Evolutionary conservation across 345 rosid genomes (phyloP), one percentile per base, ranked within the genome.

Genomic region (Hypericum perforatum): DNA sequence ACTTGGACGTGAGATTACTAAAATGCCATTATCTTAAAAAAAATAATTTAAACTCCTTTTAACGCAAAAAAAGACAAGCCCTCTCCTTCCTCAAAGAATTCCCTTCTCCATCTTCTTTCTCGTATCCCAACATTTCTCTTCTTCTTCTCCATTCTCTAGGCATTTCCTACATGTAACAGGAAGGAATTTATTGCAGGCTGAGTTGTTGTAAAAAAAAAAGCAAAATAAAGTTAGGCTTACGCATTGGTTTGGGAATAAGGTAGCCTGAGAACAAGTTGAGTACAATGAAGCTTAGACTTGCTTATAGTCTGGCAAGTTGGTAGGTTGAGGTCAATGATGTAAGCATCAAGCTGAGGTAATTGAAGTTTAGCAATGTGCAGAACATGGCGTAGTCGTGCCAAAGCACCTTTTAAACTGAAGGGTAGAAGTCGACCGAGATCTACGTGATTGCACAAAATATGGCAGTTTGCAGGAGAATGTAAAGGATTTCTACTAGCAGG

Each of bases 131-230:
- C n/a, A n/a, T n/a, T n/a, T n/a, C n/a, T n/a, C n/a, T n/a, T n/a
- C n/a, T n/a, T n/a, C n/a, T n/a, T n/a, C n/a, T n/a, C 95, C 97
- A 86, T 86, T 89, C 84, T 16, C 54, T 66, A 8, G 81, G 78
- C 7, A 70, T 47, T 44, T 52, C 6, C 81, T 76, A 70, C 70
- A 61, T 15, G 16, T n/a, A 22, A 44, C 40, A 0, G 38, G 13
- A 47, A 36, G 11, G 62, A 45, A 39, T n/a, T n/a, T n/a, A 40
- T 0, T 38, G 32, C 0, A 37, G 39, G 42, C n/a, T n/a, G n/a
- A 37, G 11, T 6, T n/a, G n/a, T n/a, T n/a, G n/a, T n/a, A n/a
- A n/a, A n/a, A n/a, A n/a, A n/a, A n/a, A n/a, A n/a, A n/a, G n/a
- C n/a, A n/a, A n/a, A n/a, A n/a, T n/a, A n/a, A n/a, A n/a, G n/a